phyloP scores from a whole-genome alignment of 352 stramenopile genomes.

The Phytopythium ostracodes region DNA sequence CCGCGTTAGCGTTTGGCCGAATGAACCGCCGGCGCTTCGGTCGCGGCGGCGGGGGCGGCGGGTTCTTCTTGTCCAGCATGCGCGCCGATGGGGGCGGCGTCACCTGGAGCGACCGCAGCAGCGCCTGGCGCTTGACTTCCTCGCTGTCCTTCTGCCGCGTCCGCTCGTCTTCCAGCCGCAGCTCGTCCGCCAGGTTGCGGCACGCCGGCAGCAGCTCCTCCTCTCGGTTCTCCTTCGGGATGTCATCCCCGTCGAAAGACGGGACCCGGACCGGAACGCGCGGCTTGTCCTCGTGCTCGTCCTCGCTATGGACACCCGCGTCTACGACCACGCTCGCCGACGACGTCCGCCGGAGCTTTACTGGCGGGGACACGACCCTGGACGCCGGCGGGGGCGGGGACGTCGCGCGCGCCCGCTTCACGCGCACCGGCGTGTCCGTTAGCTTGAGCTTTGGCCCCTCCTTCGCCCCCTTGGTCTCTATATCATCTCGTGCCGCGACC shows the following conservation, averaged over 20 bases:
- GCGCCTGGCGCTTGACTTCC: constrained; percentile 13
- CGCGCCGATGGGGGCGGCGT: constrained; percentile 59
- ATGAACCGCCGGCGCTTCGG: constrained; percentile 16
- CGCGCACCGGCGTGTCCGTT: constrained; percentile 3
- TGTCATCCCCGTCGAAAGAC: constrained; percentile 11
- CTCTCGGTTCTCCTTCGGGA: constrained; percentile 22
- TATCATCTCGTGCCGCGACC: neutral
- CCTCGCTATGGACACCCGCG: neutral
- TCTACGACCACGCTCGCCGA: neutral
- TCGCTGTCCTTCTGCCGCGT: constrained; percentile 15
- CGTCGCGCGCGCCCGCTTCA: neutral
- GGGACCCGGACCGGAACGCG: constrained; percentile 15
- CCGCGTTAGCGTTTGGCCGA: constrained; percentile 10
- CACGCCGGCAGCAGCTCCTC: constrained; percentile 23
- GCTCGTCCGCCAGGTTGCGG: constrained; percentile 16
- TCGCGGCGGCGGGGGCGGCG: constrained; percentile 45
- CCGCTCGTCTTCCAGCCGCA: constrained; percentile 18
- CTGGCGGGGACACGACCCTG: constrained; percentile 15
- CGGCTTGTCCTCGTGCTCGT: constrained; percentile 23
- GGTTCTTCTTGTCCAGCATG: constrained; percentile 66
- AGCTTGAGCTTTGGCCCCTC: constrained; percentile 8
- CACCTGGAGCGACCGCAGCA: constrained; percentile 39
- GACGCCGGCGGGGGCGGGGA: constrained; percentile 15
- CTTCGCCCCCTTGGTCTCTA: constrained; percentile 9
- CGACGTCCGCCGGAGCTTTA: constrained; percentile 17